A percentile compares a stretch with the other conserved stretches of the same genome.
These are phyloP conservation scores for Theileria orientalis DNA, from an alignment of 169 alveolate species.

Conservation along the genomic window DNA sequence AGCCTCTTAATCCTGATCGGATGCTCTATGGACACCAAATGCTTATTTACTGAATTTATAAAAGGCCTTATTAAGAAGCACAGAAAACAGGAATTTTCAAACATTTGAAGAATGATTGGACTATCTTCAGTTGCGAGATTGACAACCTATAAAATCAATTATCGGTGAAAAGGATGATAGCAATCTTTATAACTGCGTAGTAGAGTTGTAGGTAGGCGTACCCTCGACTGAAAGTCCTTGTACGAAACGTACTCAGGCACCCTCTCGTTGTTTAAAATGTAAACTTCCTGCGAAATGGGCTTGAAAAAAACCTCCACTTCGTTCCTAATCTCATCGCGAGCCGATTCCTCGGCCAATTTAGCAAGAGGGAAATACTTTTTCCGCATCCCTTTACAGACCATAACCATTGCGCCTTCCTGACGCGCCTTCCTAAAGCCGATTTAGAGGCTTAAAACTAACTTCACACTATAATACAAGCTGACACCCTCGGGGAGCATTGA, in stretches of 20 bases:
- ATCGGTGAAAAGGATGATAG: too few species aligned
- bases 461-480: constrained; percentile 42
- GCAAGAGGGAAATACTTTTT: constrained; percentile 35
- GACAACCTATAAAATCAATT: constrained; percentile 14
- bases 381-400: constrained; percentile 65
- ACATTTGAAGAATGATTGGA: constrained; percentile 58
- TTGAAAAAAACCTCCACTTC: constrained; percentile 44
- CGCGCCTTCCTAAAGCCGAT: constrained; percentile 5
- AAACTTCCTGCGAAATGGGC: constrained; percentile 52
- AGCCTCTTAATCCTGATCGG: constrained; percentile 64
- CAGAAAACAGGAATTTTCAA: constrained; percentile 70
- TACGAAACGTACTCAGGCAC: constrained; percentile 56
- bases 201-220: neutral
- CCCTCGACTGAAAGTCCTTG: constrained; percentile 30
- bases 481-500: constrained; percentile 41
- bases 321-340: constrained; percentile 1
- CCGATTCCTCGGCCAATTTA: constrained; percentile 29
- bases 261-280: neutral
- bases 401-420: constrained; percentile 10
- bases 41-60: constrained; percentile 58
- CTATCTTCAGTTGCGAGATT: constrained; percentile 14
- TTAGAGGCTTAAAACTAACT: constrained; percentile 11
- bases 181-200: too few species aligned
- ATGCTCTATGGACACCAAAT: constrained; percentile 36
- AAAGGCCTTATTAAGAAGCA: constrained; percentile 75